Conservation (phyloP, 1,139 yeast species). For the Yamadazyma trypodendri region DNA sequence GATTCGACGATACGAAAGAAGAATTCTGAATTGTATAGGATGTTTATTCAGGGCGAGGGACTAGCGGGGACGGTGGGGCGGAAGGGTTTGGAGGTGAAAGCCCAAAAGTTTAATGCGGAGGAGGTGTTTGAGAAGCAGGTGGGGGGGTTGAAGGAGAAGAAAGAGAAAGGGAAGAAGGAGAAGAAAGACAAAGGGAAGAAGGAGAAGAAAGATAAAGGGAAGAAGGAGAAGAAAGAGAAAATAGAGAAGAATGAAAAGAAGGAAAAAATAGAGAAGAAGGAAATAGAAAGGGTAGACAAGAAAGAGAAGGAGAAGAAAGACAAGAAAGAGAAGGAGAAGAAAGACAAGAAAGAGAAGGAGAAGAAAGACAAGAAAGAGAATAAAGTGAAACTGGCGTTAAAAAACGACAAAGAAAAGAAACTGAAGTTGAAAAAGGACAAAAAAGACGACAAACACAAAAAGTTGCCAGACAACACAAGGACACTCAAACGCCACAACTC, state of each 20-base stretch:
- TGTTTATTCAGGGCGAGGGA: conserved; percentile 86
- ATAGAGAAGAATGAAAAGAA: conserved; percentile 10
- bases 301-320: conserved; percentile 10
- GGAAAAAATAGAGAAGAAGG: conserved; percentile 8
- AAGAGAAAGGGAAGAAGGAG: conserved; percentile 3
- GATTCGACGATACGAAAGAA: conserved; percentile 45
- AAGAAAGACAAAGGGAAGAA: conserved; percentile 16
- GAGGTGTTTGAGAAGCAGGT: conserved; percentile 21
- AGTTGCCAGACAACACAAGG: too few species aligned
- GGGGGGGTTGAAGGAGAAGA: conserved; percentile 9
- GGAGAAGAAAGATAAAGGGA: conserved; percentile 18
- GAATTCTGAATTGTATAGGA: conserved; percentile 61
- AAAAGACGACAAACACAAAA: conserved; percentile 10
- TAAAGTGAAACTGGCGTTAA: conserved; percentile 17
- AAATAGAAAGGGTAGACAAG: conserved; percentile 6
- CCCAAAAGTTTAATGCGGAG: conserved; percentile 17
- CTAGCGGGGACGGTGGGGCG: conserved; percentile 71
- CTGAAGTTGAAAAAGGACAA: conserved; percentile 7
- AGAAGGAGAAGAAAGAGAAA: conserved; percentile 20
- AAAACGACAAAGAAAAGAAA: conserved; percentile 12
- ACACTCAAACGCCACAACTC: too few species aligned
- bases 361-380: conserved; percentile 16
- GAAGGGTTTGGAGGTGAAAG: conserved; percentile 20
- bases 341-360: conserved; percentile 10
- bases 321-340: conserved; percentile 11